These are phyloP conservation scores for Mortierella sp. DNA, from an alignment of 371 early-diverging fungal genomes.

Conservation along the genomic window DNA sequence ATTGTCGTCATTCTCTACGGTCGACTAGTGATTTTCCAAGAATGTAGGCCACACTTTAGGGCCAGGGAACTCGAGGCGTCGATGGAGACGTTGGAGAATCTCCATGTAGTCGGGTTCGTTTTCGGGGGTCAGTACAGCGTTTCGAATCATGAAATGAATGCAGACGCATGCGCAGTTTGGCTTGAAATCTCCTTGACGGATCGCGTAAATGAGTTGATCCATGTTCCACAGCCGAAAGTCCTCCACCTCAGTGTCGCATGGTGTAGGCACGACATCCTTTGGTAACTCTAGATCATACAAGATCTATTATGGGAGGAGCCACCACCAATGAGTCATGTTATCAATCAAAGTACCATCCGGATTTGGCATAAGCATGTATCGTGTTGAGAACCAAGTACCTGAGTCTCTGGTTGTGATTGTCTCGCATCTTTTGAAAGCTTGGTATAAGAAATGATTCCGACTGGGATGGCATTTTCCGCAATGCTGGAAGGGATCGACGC, in stretches of 20 bases:
- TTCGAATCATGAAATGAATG: slow-evolving; percentile 88
- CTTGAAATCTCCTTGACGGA: slow-evolving; percentile 82
- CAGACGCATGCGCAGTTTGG: slow-evolving; percentile 86
- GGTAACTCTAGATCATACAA: slow-evolving; percentile 86
- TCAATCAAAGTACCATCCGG: too few species aligned
- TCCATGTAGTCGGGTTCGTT: slow-evolving; percentile 86
- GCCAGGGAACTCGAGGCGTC: slow-evolving; percentile 75
- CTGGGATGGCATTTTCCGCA: slow-evolving; percentile 65
- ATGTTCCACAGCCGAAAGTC: slow-evolving; percentile 80
- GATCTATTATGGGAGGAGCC: too few species aligned
- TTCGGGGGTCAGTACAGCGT: slow-evolving; percentile 76
- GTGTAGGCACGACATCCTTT: slow-evolving; percentile 68
- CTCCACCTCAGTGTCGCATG: slow-evolving; percentile 93
- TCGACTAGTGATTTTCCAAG: slow-evolving; percentile 17
- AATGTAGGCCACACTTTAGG: slow-evolving; percentile 60
- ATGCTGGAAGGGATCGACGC: slow-evolving; percentile 74
- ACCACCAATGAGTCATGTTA: slow-evolving; percentile 1
- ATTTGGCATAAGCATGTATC: too few species aligned
- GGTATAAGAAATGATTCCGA: slow-evolving; percentile 79
- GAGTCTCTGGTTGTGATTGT: slow-evolving; percentile 74
- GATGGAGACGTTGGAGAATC: slow-evolving; percentile 73
- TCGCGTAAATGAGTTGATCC: slow-evolving; percentile 66
- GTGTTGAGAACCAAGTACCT: too few species aligned
- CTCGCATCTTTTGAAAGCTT: slow-evolving; percentile 60
- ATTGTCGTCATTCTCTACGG: too few species aligned